Conservation (phyloP, 805 yeast species). For the Candida ovalis region DNA sequence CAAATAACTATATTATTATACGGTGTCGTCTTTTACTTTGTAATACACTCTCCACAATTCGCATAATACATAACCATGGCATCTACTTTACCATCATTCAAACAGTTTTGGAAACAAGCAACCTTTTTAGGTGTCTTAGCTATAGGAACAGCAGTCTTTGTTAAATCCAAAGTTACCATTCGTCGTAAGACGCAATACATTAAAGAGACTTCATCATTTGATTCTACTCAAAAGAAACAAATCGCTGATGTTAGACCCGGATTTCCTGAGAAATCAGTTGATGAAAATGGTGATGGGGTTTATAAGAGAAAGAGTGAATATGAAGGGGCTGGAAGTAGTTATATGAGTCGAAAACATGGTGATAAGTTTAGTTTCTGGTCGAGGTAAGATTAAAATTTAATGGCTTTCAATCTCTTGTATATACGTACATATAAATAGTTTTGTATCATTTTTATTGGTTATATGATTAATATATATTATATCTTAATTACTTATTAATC, state of each 20-base stretch:
- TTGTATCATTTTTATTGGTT: background rate
- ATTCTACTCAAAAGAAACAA: slow-evolving; percentile 22
- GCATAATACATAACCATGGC: slow-evolving; percentile 5
- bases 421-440: background rate
- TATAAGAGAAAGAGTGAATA: slow-evolving; percentile 54
- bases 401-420: background rate
- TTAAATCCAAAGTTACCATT: slow-evolving; percentile 33
- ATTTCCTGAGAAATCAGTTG: slow-evolving; percentile 28
- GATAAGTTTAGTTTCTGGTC: slow-evolving; percentile 30
- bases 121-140: slow-evolving; percentile 27
- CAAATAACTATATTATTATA: no score
- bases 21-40: no score
- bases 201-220: slow-evolving; percentile 32
- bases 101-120: slow-evolving; percentile 32
- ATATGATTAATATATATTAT: no score
- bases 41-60: background rate
- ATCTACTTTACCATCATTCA: slow-evolving; percentile 23
- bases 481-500: no score
- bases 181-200: slow-evolving; percentile 32
- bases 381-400: background rate
- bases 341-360: slow-evolving; percentile 40
- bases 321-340: slow-evolving; percentile 66
- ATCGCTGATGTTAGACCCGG: slow-evolving; percentile 32
- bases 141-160: slow-evolving; percentile 31
- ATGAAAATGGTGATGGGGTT: slow-evolving; percentile 31